These are phyloP conservation scores for Psophocarpus tetragonolobus DNA, from an alignment of 306 rosid genomes.

Conservation along the genomic window DNA sequence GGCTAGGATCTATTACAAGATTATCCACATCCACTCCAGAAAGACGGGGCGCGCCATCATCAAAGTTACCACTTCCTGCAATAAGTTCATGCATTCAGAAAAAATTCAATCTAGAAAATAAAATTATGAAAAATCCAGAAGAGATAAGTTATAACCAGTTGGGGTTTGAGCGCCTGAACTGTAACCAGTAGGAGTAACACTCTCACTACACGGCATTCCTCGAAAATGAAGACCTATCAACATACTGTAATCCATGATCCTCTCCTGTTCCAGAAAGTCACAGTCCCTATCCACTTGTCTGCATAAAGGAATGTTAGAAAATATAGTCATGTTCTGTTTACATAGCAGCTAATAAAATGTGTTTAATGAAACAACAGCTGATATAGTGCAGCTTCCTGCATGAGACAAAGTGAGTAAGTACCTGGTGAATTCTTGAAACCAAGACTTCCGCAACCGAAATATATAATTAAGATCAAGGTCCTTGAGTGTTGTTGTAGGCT, in stretches of 20 bases:
- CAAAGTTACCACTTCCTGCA: conserved; percentile 48
- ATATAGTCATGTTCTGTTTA: background rate
- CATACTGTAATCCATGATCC: conserved; percentile 98
- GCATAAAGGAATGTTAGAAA: conserved; percentile 38
- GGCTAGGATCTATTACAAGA: conserved; percentile 49
- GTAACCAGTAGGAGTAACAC: conserved; percentile 38
- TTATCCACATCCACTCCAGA: conserved; percentile 60
- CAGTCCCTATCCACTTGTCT: conserved; percentile 98
- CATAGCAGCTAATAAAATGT: background rate
- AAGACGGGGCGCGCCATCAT: conserved; percentile 49
- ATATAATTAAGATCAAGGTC: conserved; percentile 91
- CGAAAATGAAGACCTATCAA: conserved; percentile 93
- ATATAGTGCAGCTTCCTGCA: background rate
- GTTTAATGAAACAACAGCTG: conserved; percentile 2
- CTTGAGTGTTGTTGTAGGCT: conserved; percentile 91
- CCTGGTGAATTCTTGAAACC: conserved; percentile 93
- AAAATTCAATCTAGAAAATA: background rate
- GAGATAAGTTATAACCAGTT: conserved; percentile 48
- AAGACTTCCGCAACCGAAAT: conserved; percentile 73
- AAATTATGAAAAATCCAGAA: background rate
- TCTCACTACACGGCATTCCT: conserved; percentile 51
- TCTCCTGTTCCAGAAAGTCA: conserved; percentile 93
- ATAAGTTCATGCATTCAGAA: conserved; percentile 35
- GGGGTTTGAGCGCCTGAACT: conserved; percentile 48
- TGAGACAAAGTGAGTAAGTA: conserved; percentile 41